These are phyloP conservation scores for Aureobasidium sp. DNA, from an alignment of 2,329 filamentous ascomycete species.

Conservation along the genomic window DNA sequence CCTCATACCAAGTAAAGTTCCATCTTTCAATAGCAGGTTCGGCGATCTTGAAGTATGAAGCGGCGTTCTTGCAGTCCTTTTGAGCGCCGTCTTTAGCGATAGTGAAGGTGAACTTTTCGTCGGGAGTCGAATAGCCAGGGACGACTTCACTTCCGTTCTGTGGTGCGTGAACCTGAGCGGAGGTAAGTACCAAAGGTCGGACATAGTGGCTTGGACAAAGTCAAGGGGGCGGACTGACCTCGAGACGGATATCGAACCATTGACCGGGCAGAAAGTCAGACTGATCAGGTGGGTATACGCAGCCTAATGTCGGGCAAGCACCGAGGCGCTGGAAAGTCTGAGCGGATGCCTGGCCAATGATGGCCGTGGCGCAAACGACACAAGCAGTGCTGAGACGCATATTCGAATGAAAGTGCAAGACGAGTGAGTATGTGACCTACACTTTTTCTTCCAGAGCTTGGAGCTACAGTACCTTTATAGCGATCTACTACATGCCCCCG, in stretches of 20 bases:
- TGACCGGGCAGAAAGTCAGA: conserved; percentile 78
- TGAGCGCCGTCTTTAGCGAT: conserved; percentile 54
- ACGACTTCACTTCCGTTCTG: conserved; percentile 75
- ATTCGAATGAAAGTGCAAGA: not conserved
- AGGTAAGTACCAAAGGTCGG: too few species aligned
- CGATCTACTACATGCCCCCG: not conserved
- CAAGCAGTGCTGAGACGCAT: conserved; percentile 8
- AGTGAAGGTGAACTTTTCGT: conserved; percentile 67
- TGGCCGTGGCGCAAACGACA: not conserved
- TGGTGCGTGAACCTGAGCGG: too few species aligned
- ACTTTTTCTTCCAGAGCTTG: too few species aligned
- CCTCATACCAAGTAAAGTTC: conserved; percentile 75
- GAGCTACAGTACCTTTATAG: not conserved
- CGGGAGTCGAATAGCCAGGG: conserved; percentile 54
- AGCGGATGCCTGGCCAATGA: conserved; percentile 23
- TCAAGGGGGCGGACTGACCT: too few species aligned
- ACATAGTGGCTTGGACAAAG: too few species aligned
- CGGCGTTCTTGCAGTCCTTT: conserved; percentile 40
- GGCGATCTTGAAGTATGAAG: conserved; percentile 58
- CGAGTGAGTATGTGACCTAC: too few species aligned
- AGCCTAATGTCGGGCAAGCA: conserved; percentile 47
- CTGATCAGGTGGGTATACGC: conserved; percentile 50
- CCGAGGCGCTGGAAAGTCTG: conserved; percentile 50
- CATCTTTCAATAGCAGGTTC: conserved; percentile 71
- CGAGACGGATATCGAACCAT: conserved; percentile 74